Percentiles rank a stretch among this genome's conserved stretches.
These are phyloP conservation scores for Entomortierella chlamydospora DNA, from an alignment of 192 early-diverging fungal species.

Conservation along the genomic window DNA sequence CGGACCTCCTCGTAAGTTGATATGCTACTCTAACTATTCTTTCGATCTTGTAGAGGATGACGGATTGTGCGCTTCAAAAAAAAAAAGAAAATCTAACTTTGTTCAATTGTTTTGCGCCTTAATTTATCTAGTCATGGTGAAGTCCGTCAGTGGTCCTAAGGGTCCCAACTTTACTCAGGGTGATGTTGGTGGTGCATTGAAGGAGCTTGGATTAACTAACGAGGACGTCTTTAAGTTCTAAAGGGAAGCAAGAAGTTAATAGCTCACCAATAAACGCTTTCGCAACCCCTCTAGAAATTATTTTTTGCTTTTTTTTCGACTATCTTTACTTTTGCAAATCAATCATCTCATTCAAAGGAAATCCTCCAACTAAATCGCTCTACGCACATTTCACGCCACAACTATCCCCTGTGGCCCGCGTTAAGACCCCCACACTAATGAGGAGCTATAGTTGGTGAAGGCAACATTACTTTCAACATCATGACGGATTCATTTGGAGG, in stretches of 20 bases:
- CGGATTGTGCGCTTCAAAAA: too few species aligned
- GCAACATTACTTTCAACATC: neutral
- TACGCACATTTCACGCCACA: too few species aligned
- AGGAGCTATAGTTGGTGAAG: neutral
- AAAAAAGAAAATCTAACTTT: neutral
- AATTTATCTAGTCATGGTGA: constrained; percentile 69
- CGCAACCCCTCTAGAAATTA: too few species aligned
- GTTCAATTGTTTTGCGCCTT: constrained; percentile 18
- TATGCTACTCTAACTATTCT: neutral
- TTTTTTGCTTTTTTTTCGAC: too few species aligned
- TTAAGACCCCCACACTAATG: too few species aligned
- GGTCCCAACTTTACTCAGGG: constrained; percentile 87
- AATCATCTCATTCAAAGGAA: too few species aligned
- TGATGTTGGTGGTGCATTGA: constrained; percentile 83
- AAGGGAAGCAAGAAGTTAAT: too few species aligned
- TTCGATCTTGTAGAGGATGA: too few species aligned
- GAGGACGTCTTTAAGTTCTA: constrained; percentile 89
- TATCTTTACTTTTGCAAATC: too few species aligned
- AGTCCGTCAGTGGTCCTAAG: constrained; percentile 81
- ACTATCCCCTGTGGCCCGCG: too few species aligned
- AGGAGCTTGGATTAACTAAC: constrained; percentile 78
- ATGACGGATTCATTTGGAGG: constrained; percentile 5
- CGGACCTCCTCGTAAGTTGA: constrained; percentile 33
- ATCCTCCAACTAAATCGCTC: too few species aligned
- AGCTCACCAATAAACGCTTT: neutral